A percentile compares a stretch with the other conserved stretches of the same genome.
These are phyloP conservation scores for Aspergillus indologenus DNA, from an alignment of 495 filamentous ascomycete species.

Conservation along the genomic window DNA sequence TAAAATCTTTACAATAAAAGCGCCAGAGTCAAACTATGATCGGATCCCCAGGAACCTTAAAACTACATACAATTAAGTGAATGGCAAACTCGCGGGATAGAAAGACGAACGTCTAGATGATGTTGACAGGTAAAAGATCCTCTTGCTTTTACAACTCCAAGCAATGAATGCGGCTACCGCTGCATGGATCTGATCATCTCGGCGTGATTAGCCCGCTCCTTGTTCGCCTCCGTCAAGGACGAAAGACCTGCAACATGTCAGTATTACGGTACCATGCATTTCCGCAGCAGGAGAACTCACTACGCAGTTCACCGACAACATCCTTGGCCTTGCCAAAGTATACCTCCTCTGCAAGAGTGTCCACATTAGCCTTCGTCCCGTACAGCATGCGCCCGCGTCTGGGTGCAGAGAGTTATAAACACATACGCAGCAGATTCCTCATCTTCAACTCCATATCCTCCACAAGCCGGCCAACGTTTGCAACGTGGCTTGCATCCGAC, in stretches of 20 bases:
- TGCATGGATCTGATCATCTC: constrained; percentile 73
- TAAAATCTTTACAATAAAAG: neutral
- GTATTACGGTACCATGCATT: neutral
- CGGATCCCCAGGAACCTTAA: constrained; percentile 22
- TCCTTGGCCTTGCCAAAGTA: constrained; percentile 99
- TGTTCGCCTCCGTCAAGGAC: constrained; percentile 79
- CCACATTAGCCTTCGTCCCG: constrained; percentile 14
- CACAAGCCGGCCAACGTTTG: constrained; percentile 90
- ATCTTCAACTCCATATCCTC: constrained; percentile 99
- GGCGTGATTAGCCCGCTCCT: constrained; percentile 79
- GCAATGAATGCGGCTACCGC: constrained; percentile 25
- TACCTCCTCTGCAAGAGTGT: constrained; percentile 67
- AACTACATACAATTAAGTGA: constrained; percentile 18
- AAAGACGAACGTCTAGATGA: neutral
- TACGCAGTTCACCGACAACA: constrained; percentile 94
- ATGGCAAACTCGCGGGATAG: constrained; percentile 5
- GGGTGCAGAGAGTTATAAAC: neutral
- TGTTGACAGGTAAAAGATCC: neutral
- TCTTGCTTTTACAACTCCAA: neutral
- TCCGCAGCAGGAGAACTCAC: constrained; percentile 43
- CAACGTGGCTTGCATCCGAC: constrained; percentile 88
- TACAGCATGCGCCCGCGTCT: neutral
- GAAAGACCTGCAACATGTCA: constrained; percentile 53
- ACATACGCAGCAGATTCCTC: constrained; percentile 86
- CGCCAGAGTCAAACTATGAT: constrained; percentile 1